A percentile compares a stretch with the other conserved stretches of the same genome.
Conservation (phyloP, 1,139 yeast genomes). For the Yamadazyma diospyri region DNA sequence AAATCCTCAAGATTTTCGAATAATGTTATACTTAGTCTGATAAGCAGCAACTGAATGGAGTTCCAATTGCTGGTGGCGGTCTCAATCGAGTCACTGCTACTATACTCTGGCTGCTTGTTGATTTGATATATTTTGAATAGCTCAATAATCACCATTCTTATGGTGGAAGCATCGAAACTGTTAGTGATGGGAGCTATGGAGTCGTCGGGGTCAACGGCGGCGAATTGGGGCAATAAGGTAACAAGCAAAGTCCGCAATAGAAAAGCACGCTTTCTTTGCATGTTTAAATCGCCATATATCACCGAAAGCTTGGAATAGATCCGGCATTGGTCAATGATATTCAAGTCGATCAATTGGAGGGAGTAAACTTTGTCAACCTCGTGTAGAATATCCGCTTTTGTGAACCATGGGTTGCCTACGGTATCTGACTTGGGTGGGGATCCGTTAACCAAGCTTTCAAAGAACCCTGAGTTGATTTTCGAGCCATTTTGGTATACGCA, state of each 20-base stretch:
- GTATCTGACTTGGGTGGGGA: conserved; percentile 12
- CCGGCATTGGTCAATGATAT: conserved; percentile 51
- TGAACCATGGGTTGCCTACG: conserved; percentile 18
- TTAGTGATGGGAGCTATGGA: not conserved
- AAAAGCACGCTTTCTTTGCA: conserved; percentile 67
- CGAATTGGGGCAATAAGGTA: conserved; percentile 45
- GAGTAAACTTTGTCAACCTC: conserved; percentile 47
- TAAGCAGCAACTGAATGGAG: conserved; percentile 52
- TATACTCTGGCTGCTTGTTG: conserved; percentile 25
- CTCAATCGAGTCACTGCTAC: conserved; percentile 20
- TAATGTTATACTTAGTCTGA: conserved; percentile 52
- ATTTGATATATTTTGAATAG: conserved; percentile 44
- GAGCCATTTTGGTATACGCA: conserved; percentile 46
- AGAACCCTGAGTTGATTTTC: conserved; percentile 41
- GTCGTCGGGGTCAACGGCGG: conserved; percentile 4
- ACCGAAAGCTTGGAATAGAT: conserved; percentile 67
- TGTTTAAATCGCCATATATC: conserved; percentile 58
- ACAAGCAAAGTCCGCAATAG: conserved; percentile 59
- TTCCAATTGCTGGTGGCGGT: conserved; percentile 44
- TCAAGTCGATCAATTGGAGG: conserved; percentile 41
- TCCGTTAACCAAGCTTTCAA: conserved; percentile 28
- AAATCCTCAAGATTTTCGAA: conserved; percentile 51
- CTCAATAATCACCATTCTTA: conserved; percentile 34
- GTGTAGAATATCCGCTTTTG: conserved; percentile 43
- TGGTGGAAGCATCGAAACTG: conserved; percentile 1